These are phyloP conservation scores for Cladorrhinum sp. DNA, from an alignment of 2,329 filamentous ascomycete genomes.

Conservation along the genomic window DNA sequence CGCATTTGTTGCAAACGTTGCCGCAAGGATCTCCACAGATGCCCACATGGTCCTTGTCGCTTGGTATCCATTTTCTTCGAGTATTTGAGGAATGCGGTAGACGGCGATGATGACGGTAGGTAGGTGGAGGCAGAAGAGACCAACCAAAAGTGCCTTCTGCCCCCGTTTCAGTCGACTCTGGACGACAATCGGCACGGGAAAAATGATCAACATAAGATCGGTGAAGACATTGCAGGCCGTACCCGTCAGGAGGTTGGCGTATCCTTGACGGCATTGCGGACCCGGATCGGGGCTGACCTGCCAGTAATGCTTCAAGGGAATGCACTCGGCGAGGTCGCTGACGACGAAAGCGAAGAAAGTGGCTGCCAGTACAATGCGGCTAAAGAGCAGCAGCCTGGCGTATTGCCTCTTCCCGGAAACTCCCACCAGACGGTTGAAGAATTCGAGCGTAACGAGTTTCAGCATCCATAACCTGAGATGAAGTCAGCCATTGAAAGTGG, in stretches of 20 bases:
- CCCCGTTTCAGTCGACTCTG: conserved; percentile 69
- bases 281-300: conserved; percentile 81
- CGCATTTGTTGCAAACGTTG: conserved; percentile 80
- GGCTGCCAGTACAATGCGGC: conserved; percentile 68
- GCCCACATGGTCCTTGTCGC: conserved; percentile 86
- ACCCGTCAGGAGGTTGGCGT: conserved; percentile 81
- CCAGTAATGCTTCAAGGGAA: conserved; percentile 70
- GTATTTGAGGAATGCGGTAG: conserved; percentile 73
- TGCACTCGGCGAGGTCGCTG: conserved; percentile 79
- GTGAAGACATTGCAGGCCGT: conserved; percentile 81
- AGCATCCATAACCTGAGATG: conserved; percentile 76
- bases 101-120: conserved; percentile 74
- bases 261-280: conserved; percentile 78
- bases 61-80: conserved; percentile 67
- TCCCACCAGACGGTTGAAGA: conserved; percentile 75
- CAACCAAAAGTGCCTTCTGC: conserved; percentile 72
- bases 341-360: conserved; percentile 80
- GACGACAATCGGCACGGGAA: conserved; percentile 85
- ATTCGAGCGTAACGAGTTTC: conserved; percentile 86
- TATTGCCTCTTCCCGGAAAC: conserved; percentile 77
- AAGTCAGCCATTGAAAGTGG: not conserved
- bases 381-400: conserved; percentile 64
- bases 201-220: conserved; percentile 80
- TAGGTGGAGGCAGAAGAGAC: conserved; percentile 78
- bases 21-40: conserved; percentile 84